These are phyloP conservation scores for Mycena capillaripes DNA, from an alignment of 768 basidiomycete genomes.

Conservation along the genomic window DNA sequence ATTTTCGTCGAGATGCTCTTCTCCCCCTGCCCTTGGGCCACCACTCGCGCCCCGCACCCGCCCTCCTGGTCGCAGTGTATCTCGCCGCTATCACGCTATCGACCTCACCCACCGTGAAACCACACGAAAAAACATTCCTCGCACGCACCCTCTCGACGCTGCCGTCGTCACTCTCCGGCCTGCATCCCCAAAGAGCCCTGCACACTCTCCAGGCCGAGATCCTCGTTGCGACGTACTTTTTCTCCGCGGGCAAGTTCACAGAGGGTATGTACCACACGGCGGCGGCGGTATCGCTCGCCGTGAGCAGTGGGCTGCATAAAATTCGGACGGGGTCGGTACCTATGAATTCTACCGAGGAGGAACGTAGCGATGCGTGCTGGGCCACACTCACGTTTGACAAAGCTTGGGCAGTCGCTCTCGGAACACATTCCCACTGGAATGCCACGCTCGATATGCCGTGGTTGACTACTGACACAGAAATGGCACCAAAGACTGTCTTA, in stretches of 20 bases:
- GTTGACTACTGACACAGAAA: conserved; percentile 1
- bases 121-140: conserved; percentile 45
- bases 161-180: conserved; percentile 40
- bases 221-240: conserved; percentile 60
- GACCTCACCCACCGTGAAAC: background rate
- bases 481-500: conserved; percentile 22
- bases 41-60: conserved; percentile 41
- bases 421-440: background rate
- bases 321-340: too few species aligned
- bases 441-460: conserved; percentile 17
- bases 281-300: conserved; percentile 50
- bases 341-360: too few species aligned
- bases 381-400: conserved; percentile 28
- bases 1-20: conserved; percentile 50
- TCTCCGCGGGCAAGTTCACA: conserved; percentile 52
- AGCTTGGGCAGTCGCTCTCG: conserved; percentile 32
- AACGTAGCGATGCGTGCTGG: conserved; percentile 31
- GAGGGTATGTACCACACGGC: conserved; percentile 53
- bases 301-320: conserved; percentile 40
- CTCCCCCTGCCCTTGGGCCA: conserved; percentile 36
- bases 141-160: conserved; percentile 41
- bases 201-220: conserved; percentile 55
- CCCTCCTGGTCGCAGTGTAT: conserved; percentile 41
- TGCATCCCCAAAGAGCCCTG: conserved; percentile 47
- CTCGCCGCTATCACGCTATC: conserved; percentile 38